Evolutionary conservation across 306 rosid genomes (phyloP).

Genomic region (Prunus armeniaca): DNA sequence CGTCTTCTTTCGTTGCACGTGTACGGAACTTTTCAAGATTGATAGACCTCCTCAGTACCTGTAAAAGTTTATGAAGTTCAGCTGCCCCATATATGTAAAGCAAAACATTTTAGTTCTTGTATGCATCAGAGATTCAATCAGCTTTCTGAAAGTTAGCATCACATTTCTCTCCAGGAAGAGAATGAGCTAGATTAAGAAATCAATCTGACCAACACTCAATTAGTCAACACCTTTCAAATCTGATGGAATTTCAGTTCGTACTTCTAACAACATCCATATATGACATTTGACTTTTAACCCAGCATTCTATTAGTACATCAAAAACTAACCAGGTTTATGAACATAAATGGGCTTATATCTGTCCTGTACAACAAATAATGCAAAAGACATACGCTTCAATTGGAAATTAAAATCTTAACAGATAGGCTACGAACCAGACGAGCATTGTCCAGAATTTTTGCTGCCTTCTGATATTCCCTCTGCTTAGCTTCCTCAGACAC

Average conservation of each 20-base stretch:
- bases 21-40: slow-evolving; percentile 40
- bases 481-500: slow-evolving; percentile 65
- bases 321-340: not conserved
- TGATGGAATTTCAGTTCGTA: not conserved
- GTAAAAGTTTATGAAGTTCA: slow-evolving; percentile 9
- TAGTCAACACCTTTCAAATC: not conserved
- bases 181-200: not conserved
- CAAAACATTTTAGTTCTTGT: not conserved
- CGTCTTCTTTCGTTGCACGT: slow-evolving; percentile 69
- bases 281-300: not conserved
- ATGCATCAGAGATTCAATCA: not conserved
- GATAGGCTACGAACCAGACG: slow-evolving; percentile 65
- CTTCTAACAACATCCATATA: not conserved
- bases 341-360: not conserved
- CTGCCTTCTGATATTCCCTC: slow-evolving; percentile 76
- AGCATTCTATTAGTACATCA: not conserved
- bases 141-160: not conserved
- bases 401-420: slow-evolving; percentile 18
- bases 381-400: not conserved
- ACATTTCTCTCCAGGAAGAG: not conserved
- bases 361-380: not conserved
- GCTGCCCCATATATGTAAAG: not conserved
- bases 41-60: slow-evolving; percentile 77
- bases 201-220: not conserved
- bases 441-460: slow-evolving; percentile 57